Evolutionary conservation across 2,329 filamentous ascomycete genomes (phyloP).

Genomic region (Domatiomyces globalis): DNA sequence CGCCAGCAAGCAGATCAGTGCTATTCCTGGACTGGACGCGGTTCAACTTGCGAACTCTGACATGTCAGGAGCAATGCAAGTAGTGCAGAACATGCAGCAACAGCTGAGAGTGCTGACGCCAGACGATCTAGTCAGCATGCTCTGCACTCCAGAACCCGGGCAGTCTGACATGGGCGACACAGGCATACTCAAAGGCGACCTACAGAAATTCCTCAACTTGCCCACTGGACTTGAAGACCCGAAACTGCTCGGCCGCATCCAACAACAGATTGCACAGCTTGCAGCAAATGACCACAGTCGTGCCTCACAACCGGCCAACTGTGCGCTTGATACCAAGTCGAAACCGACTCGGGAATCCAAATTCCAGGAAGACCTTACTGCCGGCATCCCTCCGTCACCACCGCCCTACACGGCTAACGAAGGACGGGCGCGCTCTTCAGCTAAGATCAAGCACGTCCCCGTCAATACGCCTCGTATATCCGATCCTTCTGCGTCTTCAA

Average conservation of each 20-base stretch:
- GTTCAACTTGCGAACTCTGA: not conserved
- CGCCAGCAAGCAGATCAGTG: not conserved
- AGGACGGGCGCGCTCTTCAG: not conserved
- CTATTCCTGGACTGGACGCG: not conserved
- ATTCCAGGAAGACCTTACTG: not conserved
- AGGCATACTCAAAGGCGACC: not conserved
- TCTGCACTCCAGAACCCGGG: not conserved
- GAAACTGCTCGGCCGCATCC: not conserved
- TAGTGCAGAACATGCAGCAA: not conserved
- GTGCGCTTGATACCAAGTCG: not conserved
- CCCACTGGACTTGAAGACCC: not conserved
- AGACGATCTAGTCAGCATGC: not conserved
- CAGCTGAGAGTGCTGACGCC: not conserved
- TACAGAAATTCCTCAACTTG: not conserved
- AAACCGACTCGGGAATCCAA: not conserved
- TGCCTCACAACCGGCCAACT: not conserved
- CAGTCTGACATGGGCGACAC: not conserved
- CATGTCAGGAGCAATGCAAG: not conserved
- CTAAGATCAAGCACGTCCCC: not conserved
- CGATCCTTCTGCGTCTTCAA: not conserved
- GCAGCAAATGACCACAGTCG: not conserved
- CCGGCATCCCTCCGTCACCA: not conserved
- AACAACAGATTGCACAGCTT: not conserved
- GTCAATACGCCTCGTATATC: conserved; percentile 1
- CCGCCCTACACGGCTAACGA: conserved; percentile 1